Percentiles rank a stretch among this genome's conserved stretches.
These are phyloP conservation scores for Lolium rigidum DNA, from an alignment of 176 grass and related monocot genomes.

Conservation along the genomic window DNA sequence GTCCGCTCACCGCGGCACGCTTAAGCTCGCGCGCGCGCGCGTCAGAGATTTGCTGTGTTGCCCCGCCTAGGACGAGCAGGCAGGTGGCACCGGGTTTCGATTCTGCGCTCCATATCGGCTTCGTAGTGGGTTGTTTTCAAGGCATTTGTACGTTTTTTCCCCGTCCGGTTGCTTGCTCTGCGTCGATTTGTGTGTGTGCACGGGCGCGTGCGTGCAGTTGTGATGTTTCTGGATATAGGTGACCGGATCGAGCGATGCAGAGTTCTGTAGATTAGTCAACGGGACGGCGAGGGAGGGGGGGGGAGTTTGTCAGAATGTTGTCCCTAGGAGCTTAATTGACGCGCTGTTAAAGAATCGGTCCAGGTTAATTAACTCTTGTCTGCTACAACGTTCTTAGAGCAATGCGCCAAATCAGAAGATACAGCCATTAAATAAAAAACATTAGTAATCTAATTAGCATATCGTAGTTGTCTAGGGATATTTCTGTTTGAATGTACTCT, in stretches of 20 bases:
- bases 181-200: neutral
- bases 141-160: neutral
- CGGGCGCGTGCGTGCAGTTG: neutral
- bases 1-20: neutral
- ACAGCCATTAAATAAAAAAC: neutral
- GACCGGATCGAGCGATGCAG: slow-evolving; percentile 20
- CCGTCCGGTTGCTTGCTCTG: neutral
- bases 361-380: neutral
- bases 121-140: neutral
- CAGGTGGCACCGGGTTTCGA: neutral
- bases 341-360: neutral
- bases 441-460: slow-evolving; percentile 15
- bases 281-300: neutral
- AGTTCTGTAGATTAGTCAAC: neutral
- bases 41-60: neutral
- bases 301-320: neutral
- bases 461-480: neutral
- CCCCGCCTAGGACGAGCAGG: neutral
- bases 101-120: neutral
- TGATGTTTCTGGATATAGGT: neutral
- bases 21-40: slow-evolving; percentile 1
- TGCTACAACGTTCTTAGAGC: neutral
- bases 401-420: neutral
- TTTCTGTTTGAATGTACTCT: slow-evolving; percentile 5
- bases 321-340: slow-evolving; percentile 3